Evolutionary conservation across 2,329 filamentous ascomycete genomes (phyloP).

Genomic region (Dryadomyces quercus-mongolicae): DNA sequence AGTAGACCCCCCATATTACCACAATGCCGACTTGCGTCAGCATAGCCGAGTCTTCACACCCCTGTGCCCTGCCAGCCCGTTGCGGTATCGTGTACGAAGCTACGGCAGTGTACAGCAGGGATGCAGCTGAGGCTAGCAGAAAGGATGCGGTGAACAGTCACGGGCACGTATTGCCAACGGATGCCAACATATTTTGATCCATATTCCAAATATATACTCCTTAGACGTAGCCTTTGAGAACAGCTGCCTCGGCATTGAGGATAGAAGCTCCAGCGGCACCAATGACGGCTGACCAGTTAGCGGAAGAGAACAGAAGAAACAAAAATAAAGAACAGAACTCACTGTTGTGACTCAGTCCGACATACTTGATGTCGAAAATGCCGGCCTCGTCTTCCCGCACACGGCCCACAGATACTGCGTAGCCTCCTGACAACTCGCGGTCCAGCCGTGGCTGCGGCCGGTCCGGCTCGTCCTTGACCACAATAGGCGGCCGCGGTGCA

Average conservation of each 20-base stretch:
- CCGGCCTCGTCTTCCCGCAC: slow-evolving; percentile 76
- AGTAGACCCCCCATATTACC: too few species aligned
- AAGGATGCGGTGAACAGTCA: too few species aligned
- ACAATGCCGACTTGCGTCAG: too few species aligned
- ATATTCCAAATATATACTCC: not conserved
- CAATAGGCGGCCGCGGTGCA: slow-evolving; percentile 69
- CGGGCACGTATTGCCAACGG: too few species aligned
- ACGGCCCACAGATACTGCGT: slow-evolving; percentile 82
- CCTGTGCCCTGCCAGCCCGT: too few species aligned
- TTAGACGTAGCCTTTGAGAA: slow-evolving; percentile 74
- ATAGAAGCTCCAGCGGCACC: slow-evolving; percentile 94
- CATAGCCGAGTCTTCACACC: too few species aligned
- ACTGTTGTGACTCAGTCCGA: slow-evolving; percentile 75
- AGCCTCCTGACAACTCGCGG: slow-evolving; percentile 72
- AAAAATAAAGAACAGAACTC: slow-evolving; percentile 18
- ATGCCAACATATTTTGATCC: too few species aligned
- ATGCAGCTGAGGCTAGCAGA: too few species aligned
- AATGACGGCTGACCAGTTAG: slow-evolving; percentile 55
- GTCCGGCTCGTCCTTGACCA: slow-evolving; percentile 81
- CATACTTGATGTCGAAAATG: slow-evolving; percentile 92
- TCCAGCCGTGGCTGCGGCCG: slow-evolving; percentile 86
- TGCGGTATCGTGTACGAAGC: too few species aligned
- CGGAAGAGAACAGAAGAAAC: not conserved
- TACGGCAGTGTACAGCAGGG: too few species aligned
- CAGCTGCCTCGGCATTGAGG: slow-evolving; percentile 83